Evolutionary conservation across 768 basidiomycete species (phyloP), one percentile per base, ranked within the genome.

Genomic region (Amanita pallidorosea): DNA sequence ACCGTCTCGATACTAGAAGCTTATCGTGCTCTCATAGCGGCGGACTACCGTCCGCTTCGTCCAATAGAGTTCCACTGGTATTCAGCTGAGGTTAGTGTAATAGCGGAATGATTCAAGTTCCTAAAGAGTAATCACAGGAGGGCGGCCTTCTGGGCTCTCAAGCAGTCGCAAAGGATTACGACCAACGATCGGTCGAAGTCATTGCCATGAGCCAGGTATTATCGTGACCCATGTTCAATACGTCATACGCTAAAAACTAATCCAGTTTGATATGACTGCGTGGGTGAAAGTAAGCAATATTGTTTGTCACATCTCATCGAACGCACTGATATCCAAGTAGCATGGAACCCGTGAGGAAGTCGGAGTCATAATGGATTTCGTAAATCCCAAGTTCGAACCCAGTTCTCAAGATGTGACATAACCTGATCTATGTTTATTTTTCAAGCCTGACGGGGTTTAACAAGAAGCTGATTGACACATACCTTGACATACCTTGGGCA

Each of bases 211-310:
- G 82, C 60, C 88, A 90, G 74, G 85, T 87, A 64, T 47, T 41
- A 49, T 46, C 31, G 40, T 37, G 22, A 45, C 50, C 49, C 37
- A 45, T 17, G 37, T 36, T 52, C 52, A 48, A 45, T 34, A 50
- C 45, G 22, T 17, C 38, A 33, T 33, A 53, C 56, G 27, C 51
- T 62, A 23, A 53, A 58, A 33, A 35, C 52, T 50, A 18, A 33
- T 35, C 45, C 57, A 88, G 86, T 88, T 85, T 60, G 88, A 91
- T 63, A 91, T 91, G 89, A 92, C 89, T 18, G 89, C 89, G 50
- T 96, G 91, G 91, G 88, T 95, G 54, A 91, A 91, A 76, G 78
- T 71, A 73, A 36, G 56, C 46, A 43, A 37, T 35, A 46, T 60
- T 60, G 53, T 31, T 60, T 68, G 36, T 56, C 47, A 18, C n/a